phyloP scores from a whole-genome alignment of 441 rosid species.

The Corymbia citriodora region DNA sequence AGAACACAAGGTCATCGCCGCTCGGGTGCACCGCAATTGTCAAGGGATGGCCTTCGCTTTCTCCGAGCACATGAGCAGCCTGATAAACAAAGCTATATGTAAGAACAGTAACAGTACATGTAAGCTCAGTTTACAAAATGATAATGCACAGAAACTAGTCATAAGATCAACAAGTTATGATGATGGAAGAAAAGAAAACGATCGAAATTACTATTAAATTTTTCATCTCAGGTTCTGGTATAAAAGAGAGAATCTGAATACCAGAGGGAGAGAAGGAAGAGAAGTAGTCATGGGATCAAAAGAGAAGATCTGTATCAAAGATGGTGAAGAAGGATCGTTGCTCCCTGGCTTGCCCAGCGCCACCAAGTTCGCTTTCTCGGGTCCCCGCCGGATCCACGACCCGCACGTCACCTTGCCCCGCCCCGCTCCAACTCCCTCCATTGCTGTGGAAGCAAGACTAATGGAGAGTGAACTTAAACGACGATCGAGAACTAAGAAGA shows the following conservation, averaged over 20 bases:
- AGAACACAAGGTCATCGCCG: conserved; percentile 76
- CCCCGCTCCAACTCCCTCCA: conserved; percentile 18
- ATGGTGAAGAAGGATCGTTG: conserved; percentile 32
- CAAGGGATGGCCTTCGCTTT: conserved; percentile 62
- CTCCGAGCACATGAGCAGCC: conserved; percentile 62
- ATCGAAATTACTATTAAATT: not conserved
- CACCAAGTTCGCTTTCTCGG: conserved; percentile 54
- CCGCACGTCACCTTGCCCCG: conserved; percentile 53
- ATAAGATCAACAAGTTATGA: not conserved
- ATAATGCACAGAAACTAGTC: not conserved
- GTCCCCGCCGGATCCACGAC: conserved; percentile 84
- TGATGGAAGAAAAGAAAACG: not conserved
- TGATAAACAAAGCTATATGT: conserved; percentile 1
- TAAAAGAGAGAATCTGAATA: not conserved
- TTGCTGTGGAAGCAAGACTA: not conserved
- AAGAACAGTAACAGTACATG: not conserved
- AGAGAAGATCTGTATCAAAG: conserved; percentile 67
- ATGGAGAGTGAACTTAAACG: not conserved
- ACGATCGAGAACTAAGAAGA: not conserved
- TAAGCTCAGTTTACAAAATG: not conserved
- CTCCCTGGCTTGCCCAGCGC: conserved; percentile 53
- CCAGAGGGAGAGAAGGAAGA: conserved; percentile 75
- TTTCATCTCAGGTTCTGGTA: not conserved
- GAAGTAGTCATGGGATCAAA: conserved; percentile 60
- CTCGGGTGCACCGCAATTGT: conserved; percentile 67